Percentiles rank a stretch among this genome's conserved stretches.
phyloP scores from a whole-genome alignment of 345 rosid genomes.

The Zanthoxylum bungeanum region DNA sequence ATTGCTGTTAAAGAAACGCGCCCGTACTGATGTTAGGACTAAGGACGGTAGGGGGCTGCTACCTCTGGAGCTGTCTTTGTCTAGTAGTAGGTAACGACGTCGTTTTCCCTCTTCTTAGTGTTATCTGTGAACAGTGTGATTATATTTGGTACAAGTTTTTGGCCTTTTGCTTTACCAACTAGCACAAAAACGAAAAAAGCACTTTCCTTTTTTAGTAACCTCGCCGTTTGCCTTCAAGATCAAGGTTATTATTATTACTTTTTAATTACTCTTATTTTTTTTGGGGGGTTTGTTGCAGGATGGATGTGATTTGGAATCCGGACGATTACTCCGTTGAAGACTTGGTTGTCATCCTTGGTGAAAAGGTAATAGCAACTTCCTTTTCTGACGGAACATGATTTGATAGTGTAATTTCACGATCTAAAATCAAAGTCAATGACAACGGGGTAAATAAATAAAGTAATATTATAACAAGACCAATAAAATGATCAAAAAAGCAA shows the following conservation, averaged over 20 bases:
- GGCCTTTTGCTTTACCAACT: not conserved
- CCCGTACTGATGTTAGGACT: conserved; percentile 65
- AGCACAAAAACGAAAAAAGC: conserved; percentile 3
- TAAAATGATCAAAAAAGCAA: too few species aligned
- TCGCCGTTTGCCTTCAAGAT: not conserved
- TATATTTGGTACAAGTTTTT: conserved; percentile 10
- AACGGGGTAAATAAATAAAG: too few species aligned
- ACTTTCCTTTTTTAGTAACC: conserved; percentile 25
- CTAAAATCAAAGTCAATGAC: too few species aligned
- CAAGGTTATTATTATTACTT: not conserved
- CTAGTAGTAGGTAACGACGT: conserved; percentile 33
- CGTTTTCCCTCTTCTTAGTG: conserved; percentile 22
- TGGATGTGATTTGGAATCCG: conserved; percentile 62
- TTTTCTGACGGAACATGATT: too few species aligned
- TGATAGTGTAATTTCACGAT: too few species aligned
- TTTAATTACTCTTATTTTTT: not conserved
- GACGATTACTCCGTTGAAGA: conserved; percentile 46
- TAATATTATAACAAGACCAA: too few species aligned
- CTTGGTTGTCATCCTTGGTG: conserved; percentile 51
- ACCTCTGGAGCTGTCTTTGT: conserved; percentile 62
- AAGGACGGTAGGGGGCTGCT: conserved; percentile 58
- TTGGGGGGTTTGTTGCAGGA: conserved; percentile 26
- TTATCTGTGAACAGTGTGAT: not conserved
- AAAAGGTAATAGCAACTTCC: conserved; percentile 40
- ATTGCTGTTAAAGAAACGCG: conserved; percentile 62